Evolutionary conservation across 352 stramenopile species (phyloP).

Genomic region (Globisporangium carolinianum): DNA sequence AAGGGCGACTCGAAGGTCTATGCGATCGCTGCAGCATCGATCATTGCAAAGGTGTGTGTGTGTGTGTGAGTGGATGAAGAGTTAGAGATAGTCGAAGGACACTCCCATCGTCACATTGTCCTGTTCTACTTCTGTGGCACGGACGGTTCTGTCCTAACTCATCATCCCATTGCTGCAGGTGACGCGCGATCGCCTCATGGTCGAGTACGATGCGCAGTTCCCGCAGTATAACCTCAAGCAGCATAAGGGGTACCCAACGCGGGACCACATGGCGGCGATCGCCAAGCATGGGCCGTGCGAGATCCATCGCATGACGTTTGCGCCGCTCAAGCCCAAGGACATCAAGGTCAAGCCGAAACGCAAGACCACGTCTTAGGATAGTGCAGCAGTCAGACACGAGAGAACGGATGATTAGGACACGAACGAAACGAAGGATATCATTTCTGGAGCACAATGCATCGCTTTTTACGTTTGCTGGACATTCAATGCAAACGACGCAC

Average conservation of each 20-base stretch:
- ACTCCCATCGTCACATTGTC: no score
- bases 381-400: not conserved
- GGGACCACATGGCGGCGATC: constrained; percentile 88
- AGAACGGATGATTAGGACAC: not conserved
- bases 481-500: constrained; percentile 7
- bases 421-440: not conserved
- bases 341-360: constrained; percentile 10
- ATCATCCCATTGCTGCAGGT: constrained; percentile 35
- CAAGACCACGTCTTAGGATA: constrained; percentile 1
- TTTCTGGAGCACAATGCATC: not conserved
- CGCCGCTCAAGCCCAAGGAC: constrained; percentile 86
- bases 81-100: no score
- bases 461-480: no score
- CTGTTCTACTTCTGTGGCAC: no score
- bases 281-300: constrained; percentile 82
- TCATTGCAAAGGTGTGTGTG: constrained; percentile 90
- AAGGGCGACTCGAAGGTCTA: constrained; percentile 96
- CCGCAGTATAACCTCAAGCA: constrained; percentile 92
- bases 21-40: constrained; percentile 95
- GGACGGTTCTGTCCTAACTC: no score
- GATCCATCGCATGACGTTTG: constrained; percentile 96
- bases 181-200: constrained; percentile 96
- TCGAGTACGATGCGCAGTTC: constrained; percentile 89
- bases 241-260: constrained; percentile 98
- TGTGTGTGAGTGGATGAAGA: not conserved